Evolutionary conservation across 306 rosid genomes (phyloP).

Genomic region (Lathyrus aphaca): DNA sequence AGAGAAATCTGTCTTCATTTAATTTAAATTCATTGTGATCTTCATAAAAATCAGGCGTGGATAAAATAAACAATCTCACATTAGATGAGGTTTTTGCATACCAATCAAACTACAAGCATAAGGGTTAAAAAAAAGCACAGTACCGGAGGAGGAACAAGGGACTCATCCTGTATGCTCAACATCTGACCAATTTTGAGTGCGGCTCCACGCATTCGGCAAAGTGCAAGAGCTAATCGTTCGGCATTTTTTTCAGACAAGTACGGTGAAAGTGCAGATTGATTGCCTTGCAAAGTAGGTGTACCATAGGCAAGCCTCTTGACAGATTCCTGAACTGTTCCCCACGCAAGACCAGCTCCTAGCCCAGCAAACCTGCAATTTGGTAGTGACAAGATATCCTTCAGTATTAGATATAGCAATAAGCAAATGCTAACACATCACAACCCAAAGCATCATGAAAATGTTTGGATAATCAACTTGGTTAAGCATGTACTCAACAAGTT

Average conservation of each 20-base stretch:
- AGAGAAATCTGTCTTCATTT: neutral
- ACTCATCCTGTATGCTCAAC: conserved; percentile 95
- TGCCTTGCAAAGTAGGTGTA: conserved; percentile 43
- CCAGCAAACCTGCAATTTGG: conserved; percentile 73
- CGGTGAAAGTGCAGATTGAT: conserved; percentile 63
- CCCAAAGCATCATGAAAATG: neutral
- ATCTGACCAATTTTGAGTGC: conserved; percentile 95
- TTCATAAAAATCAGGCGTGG: conserved; percentile 3
- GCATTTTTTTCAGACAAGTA: conserved; percentile 81
- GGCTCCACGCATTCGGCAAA: conserved; percentile 97
- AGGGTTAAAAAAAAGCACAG: conserved; percentile 14
- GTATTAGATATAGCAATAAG: neutral
- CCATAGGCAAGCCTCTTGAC: conserved; percentile 85
- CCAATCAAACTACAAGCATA: conserved; percentile 11
- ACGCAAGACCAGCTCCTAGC: conserved; percentile 89
- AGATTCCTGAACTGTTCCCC: conserved; percentile 97
- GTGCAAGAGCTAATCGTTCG: conserved; percentile 83
- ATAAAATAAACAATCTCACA: conserved; percentile 4
- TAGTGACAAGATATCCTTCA: neutral
- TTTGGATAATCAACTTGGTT: neutral
- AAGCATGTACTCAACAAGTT: neutral
- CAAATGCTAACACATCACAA: conserved; percentile 11
- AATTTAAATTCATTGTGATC: neutral
- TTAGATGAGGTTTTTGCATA: neutral
- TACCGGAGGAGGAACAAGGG: conserved; percentile 96